Evolutionary conservation across 441 rosid genomes (phyloP).

Genomic region (Bruguiera hainesii): DNA sequence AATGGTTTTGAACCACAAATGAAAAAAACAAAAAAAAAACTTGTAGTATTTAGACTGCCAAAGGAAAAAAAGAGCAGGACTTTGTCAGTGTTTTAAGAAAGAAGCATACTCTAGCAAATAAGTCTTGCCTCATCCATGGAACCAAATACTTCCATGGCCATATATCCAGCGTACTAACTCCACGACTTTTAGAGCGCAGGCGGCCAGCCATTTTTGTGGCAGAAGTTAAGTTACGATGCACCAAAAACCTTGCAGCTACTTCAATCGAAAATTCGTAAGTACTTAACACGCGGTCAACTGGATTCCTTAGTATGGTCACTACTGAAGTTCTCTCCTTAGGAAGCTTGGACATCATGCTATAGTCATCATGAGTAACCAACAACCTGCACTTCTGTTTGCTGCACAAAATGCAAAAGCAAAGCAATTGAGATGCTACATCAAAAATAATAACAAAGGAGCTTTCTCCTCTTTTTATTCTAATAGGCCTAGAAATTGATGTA

Average conservation of each 20-base stretch:
- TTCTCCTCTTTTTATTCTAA: too few relatives aligned
- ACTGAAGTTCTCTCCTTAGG: conserved; percentile 85
- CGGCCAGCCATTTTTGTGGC: conserved; percentile 67
- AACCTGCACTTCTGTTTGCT: conserved; percentile 79
- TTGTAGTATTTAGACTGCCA: background rate
- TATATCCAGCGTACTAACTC: conserved; percentile 85
- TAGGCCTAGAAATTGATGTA: too few relatives aligned
- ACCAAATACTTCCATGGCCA: conserved; percentile 99
- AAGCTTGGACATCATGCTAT: conserved; percentile 87
- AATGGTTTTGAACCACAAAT: too few relatives aligned
- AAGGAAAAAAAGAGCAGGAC: background rate
- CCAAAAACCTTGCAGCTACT: conserved; percentile 93
- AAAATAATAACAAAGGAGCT: too few relatives aligned
- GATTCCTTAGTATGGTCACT: conserved; percentile 88
- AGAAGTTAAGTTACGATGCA: conserved; percentile 90
- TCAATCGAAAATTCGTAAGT: conserved; percentile 92
- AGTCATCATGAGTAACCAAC: conserved; percentile 92
- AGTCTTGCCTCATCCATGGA: conserved; percentile 98
- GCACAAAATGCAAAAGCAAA: conserved; percentile 24
- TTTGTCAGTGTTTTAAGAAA: conserved; percentile 7
- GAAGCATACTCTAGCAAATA: conserved; percentile 75
- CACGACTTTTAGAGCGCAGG: conserved; percentile 50
- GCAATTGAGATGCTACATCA: too few relatives aligned
- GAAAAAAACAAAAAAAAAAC: too few relatives aligned
- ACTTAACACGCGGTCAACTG: conserved; percentile 85